Evolutionary conservation across 2,329 filamentous ascomycete genomes (phyloP).

Genomic region (Gnomoniopsis smithogilvyi): DNA sequence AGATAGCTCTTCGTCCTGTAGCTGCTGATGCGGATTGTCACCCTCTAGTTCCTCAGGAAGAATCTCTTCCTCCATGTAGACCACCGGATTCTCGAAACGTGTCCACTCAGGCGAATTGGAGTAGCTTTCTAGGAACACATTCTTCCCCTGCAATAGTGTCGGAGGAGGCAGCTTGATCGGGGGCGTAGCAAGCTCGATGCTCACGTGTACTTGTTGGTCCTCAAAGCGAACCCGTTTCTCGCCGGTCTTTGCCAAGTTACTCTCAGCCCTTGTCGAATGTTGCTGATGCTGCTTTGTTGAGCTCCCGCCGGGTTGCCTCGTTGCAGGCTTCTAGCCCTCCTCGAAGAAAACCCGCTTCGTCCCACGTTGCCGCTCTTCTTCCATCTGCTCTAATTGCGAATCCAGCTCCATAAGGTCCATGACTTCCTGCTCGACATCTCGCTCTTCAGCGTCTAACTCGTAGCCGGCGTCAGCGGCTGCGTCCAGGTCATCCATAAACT

Average conservation of each 20-base stretch:
- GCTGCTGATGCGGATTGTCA: neutral
- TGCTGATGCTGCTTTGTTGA: neutral
- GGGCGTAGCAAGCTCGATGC: neutral
- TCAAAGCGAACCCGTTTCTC: neutral
- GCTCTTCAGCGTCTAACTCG: slow-evolving; percentile 41
- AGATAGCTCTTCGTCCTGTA: neutral
- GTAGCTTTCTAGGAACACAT: slow-evolving; percentile 14
- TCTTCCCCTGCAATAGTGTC: neutral
- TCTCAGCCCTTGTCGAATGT: neutral
- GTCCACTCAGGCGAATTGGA: slow-evolving; percentile 12
- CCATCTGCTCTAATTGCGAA: slow-evolving; percentile 54
- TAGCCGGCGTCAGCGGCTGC: slow-evolving; percentile 51
- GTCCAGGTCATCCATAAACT: slow-evolving; percentile 49
- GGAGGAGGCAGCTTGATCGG: neutral
- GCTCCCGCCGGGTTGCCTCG: slow-evolving; percentile 17
- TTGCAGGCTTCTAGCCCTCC: slow-evolving; percentile 28
- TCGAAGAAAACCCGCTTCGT: slow-evolving; percentile 53
- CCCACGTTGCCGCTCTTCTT: slow-evolving; percentile 43
- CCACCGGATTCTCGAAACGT: slow-evolving; percentile 11
- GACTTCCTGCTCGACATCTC: slow-evolving; percentile 58
- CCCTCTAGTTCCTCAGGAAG: neutral
- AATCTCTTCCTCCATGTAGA: slow-evolving; percentile 3
- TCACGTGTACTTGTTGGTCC: neutral
- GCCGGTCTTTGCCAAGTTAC: neutral
- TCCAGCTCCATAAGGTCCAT: slow-evolving; percentile 66